phyloP scores from a whole-genome alignment of 352 stramenopile genomes.

The Phytophthora uliginosa region DNA sequence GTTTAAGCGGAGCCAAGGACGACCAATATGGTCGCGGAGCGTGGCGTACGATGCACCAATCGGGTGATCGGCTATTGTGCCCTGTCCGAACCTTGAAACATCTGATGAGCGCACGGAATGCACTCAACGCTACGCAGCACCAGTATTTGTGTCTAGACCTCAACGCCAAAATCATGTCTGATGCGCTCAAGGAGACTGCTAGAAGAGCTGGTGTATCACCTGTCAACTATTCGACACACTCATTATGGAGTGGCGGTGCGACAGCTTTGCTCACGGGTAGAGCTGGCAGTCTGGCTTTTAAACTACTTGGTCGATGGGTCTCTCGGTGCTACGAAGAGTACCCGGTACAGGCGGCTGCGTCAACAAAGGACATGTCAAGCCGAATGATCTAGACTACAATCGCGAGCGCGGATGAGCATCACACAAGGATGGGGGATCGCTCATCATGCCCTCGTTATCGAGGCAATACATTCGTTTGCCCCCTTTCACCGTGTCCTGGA shows the following conservation, averaged over 20 bases:
- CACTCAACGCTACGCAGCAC: background rate
- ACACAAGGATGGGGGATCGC: background rate
- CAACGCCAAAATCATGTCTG: background rate
- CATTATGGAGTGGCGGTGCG: background rate
- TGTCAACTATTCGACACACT: slow-evolving; percentile 5
- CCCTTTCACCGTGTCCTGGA: background rate
- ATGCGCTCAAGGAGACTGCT: background rate
- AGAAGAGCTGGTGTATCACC: background rate
- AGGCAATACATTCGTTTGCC: background rate
- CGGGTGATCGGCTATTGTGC: background rate
- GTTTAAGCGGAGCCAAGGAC: slow-evolving; percentile 1
- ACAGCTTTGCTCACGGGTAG: background rate
- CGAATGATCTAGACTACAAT: slow-evolving; percentile 1
- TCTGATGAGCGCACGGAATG: background rate
- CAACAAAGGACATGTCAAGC: background rate
- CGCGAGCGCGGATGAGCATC: background rate
- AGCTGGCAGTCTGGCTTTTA: slow-evolving; percentile 2
- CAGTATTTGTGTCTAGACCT: background rate
- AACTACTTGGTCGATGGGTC: background rate
- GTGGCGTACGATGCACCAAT: slow-evolving; percentile 7
- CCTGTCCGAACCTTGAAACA: background rate
- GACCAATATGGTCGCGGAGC: background rate
- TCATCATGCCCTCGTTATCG: background rate
- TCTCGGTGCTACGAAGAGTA: slow-evolving; percentile 2
- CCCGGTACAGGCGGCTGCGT: background rate